Conservation (phyloP, 2,329 filamentous ascomycete genomes). For the Monosporascus ibericus region DNA sequence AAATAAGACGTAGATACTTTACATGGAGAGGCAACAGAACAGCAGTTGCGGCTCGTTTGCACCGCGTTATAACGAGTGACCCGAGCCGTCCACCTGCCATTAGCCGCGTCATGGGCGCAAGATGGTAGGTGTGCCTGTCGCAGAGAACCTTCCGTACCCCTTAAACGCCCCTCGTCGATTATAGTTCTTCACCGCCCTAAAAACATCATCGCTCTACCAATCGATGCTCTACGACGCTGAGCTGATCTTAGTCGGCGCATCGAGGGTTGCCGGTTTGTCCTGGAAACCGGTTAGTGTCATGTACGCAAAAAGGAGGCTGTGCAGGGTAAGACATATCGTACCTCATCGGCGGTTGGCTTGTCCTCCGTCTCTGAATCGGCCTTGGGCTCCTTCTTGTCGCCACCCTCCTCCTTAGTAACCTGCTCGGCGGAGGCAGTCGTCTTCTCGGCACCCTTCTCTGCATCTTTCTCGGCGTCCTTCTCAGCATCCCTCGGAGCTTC, state of each 20-base stretch:
- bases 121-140: not conserved
- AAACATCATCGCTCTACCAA: slow-evolving; percentile 2
- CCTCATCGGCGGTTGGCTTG: slow-evolving; percentile 27
- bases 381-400: slow-evolving; percentile 23
- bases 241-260: slow-evolving; percentile 25
- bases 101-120: not conserved
- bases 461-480: slow-evolving; percentile 15
- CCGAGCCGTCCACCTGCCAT: not conserved
- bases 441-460: slow-evolving; percentile 30
- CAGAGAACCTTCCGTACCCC: not conserved
- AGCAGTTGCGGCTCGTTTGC: not conserved
- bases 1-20: slow-evolving; percentile 1
- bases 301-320: not conserved
- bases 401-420: slow-evolving; percentile 32
- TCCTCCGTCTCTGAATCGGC: slow-evolving; percentile 6
- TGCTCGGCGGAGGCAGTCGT: slow-evolving; percentile 23
- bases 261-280: slow-evolving; percentile 6
- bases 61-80: not conserved
- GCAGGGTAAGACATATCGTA: slow-evolving; percentile 5
- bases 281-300: slow-evolving; percentile 6
- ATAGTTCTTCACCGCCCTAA: slow-evolving; percentile 11
- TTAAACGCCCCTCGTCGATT: slow-evolving; percentile 1
- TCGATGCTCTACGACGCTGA: slow-evolving; percentile 10
- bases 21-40: not conserved
- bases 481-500: slow-evolving; percentile 25